Evolutionary conservation across 2,329 filamentous ascomycete genomes (phyloP).

Genomic region (Massarina eburnea): DNA sequence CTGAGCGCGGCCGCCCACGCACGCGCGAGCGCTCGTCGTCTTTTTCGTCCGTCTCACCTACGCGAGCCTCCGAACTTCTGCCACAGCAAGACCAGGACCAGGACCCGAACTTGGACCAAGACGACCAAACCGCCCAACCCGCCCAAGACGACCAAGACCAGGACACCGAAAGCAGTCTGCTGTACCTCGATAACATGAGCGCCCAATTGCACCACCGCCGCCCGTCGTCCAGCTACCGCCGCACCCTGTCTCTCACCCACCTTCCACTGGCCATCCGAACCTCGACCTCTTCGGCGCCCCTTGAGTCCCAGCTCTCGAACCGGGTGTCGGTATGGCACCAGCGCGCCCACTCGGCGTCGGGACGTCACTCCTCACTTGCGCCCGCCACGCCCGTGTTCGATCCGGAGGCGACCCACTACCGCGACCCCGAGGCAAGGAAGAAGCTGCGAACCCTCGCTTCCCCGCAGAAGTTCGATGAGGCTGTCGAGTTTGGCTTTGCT

Average conservation of each 20-base stretch:
- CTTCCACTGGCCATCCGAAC: constrained; percentile 56
- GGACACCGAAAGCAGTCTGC: constrained; percentile 24
- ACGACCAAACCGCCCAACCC: too few relatives aligned
- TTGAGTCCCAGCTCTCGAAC: constrained; percentile 33
- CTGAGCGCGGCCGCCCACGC: constrained; percentile 17
- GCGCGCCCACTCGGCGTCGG: constrained; percentile 32
- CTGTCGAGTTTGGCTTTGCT: constrained; percentile 90
- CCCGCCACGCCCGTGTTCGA: constrained; percentile 52
- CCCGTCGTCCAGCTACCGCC: constrained; percentile 58
- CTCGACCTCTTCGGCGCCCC: constrained; percentile 51
- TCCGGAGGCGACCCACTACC: constrained; percentile 77
- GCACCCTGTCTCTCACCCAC: constrained; percentile 71
- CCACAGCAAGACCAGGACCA: constrained; percentile 11
- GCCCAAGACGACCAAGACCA: too few relatives aligned
- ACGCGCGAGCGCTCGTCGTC: constrained; percentile 20
- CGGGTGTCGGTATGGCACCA: constrained; percentile 29
- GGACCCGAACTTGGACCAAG: constrained; percentile 12
- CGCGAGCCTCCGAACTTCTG: constrained; percentile 12
- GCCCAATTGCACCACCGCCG: constrained; percentile 14
- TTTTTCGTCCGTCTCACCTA: constrained; percentile 19
- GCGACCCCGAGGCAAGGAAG: constrained; percentile 82
- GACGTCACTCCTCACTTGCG: constrained; percentile 30
- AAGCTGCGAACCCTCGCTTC: constrained; percentile 84
- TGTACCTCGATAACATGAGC: constrained; percentile 31
- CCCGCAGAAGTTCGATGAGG: constrained; percentile 93